Conservation (phyloP, 768 basidiomycete genomes). For the Termitomyces bulborhizus region DNA sequence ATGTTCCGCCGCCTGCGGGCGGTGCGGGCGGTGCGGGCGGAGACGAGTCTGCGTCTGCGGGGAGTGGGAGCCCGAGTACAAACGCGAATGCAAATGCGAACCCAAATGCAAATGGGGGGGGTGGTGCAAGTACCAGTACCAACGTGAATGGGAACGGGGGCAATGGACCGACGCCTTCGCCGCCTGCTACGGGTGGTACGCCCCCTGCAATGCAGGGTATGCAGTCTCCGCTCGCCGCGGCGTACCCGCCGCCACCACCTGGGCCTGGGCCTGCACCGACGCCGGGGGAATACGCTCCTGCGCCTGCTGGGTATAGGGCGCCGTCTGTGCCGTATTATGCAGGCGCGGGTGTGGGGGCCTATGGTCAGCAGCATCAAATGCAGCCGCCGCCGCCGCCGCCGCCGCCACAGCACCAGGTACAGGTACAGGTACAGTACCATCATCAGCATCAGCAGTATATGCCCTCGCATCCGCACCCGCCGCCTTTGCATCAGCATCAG, state of each 20-base stretch:
- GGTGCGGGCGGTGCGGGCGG: background rate
- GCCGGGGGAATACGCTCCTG: too few relatives aligned
- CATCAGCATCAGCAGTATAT: background rate
- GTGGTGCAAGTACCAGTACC: too few relatives aligned
- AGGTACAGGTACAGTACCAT: background rate
- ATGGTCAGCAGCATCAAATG: background rate
- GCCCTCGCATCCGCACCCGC: background rate
- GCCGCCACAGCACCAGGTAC: background rate
- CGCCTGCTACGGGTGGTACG: background rate
- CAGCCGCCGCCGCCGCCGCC: background rate
- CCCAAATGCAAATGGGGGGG: background rate
- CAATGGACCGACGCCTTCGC: background rate
- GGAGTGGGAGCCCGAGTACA: background rate
- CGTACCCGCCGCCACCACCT: background rate
- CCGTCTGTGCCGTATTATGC: background rate
- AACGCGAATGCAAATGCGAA: background rate
- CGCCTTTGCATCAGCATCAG: slow-evolving; percentile 16
- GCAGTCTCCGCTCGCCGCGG: background rate
- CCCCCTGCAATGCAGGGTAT: background rate
- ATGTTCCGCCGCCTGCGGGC: background rate
- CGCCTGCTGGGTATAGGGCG: background rate
- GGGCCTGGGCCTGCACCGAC: too few relatives aligned
- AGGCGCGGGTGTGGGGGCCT: too few relatives aligned
- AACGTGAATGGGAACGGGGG: background rate
- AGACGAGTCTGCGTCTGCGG: background rate